Percentiles rank a stretch among this genome's conserved stretches.
These are phyloP conservation scores for Solanum chacoense DNA, from an alignment of 305 asterid species.

Conservation along the genomic window DNA sequence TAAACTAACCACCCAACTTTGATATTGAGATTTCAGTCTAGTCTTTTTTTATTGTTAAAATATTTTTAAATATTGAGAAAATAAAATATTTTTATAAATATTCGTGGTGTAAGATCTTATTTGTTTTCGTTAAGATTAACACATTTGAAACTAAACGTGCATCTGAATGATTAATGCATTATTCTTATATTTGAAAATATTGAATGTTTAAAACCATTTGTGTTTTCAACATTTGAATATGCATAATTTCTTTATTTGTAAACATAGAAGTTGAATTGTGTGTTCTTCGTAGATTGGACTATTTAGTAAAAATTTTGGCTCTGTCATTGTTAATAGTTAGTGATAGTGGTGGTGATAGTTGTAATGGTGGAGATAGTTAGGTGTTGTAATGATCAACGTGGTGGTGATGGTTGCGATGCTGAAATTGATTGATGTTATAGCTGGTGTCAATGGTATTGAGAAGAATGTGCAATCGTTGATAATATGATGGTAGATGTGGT, in stretches of 20 bases:
- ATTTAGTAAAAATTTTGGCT: neutral
- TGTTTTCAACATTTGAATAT: neutral
- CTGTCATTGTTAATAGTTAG: fast-evolving
- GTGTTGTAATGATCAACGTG: neutral
- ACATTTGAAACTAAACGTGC: no score
- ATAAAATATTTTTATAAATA: no score
- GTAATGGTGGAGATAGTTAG: neutral
- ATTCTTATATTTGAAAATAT: no score
- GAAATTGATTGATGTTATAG: neutral
- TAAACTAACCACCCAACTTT: neutral
- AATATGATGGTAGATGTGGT: neutral
- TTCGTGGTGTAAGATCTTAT: neutral
- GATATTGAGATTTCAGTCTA: neutral
- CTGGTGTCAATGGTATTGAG: neutral
- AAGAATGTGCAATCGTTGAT: no score
- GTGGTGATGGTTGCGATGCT: neutral
- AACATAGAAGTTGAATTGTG: neutral
- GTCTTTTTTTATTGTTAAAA: no score
- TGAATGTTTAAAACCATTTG: neutral
- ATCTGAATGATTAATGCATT: no score
- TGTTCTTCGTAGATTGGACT: neutral
- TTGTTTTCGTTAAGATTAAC: no score
- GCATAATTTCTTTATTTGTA: neutral
- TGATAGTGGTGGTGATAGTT: neutral
- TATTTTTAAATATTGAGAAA: no score